Evolutionary conservation across 768 basidiomycete genomes (phyloP).

Genomic region (Cyclocybe aegerita): DNA sequence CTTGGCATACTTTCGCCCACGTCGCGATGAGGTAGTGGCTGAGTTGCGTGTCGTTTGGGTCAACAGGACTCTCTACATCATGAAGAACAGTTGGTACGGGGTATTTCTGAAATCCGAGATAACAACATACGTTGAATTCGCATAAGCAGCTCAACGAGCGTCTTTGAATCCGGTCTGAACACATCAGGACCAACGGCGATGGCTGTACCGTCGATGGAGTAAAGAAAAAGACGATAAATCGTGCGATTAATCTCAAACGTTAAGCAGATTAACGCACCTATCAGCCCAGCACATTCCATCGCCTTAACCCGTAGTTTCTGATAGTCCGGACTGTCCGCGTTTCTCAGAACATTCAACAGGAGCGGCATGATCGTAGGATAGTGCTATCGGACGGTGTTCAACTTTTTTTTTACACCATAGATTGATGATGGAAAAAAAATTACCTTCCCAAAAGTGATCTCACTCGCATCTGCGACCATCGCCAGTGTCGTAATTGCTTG

Average conservation of each 20-base stretch:
- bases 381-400: constrained; percentile 6
- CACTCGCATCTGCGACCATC: constrained; percentile 87
- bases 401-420: neutral
- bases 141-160: constrained; percentile 71
- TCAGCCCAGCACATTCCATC: constrained; percentile 89
- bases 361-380: constrained; percentile 34
- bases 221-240: neutral
- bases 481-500: constrained; percentile 87
- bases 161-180: constrained; percentile 72
- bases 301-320: constrained; percentile 74
- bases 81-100: neutral
- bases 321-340: constrained; percentile 67
- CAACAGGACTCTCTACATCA: constrained; percentile 58
- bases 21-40: constrained; percentile 80
- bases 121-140: constrained; percentile 67
- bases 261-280: constrained; percentile 50
- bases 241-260: neutral
- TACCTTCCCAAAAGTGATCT: constrained; percentile 58
- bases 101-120: neutral
- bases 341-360: constrained; percentile 69
- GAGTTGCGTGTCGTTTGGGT: constrained; percentile 71
- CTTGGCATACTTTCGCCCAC: constrained; percentile 89
- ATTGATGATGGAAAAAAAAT: neutral
- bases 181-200: constrained; percentile 84
- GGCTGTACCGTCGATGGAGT: constrained; percentile 39